Conservation (phyloP, 2,329 filamentous ascomycete species). For the Rhynchosporium graminicola region DNA sequence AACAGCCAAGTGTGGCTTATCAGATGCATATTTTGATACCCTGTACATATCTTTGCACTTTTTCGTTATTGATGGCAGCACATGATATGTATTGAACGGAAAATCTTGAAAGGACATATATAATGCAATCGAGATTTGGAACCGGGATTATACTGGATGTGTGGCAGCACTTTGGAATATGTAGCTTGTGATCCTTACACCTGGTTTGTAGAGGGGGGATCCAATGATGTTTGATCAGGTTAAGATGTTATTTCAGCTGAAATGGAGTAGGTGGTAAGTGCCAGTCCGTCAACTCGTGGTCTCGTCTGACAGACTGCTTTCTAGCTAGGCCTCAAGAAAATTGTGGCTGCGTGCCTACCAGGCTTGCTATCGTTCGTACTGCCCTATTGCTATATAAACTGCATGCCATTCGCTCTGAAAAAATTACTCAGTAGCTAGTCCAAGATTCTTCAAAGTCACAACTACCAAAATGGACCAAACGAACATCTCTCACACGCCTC, state of each 20-base stretch:
- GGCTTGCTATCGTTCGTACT: background rate
- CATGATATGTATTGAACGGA: background rate
- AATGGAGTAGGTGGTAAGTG: background rate
- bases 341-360: slow-evolving; percentile 6
- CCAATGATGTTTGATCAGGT: background rate
- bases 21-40: too few species aligned
- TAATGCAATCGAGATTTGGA: slow-evolving; percentile 1
- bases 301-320: background rate
- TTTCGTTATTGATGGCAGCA: background rate
- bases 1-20: too few species aligned
- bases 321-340: slow-evolving; percentile 6
- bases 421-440: background rate
- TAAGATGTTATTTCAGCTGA: background rate
- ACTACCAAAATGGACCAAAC: slow-evolving; percentile 1
- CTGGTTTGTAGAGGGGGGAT: background rate
- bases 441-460: background rate
- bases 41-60: too few species aligned
- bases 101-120: background rate
- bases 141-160: background rate
- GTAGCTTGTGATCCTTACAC: background rate
- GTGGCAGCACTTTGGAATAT: background rate
- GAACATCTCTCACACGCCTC: background rate
- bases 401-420: too few species aligned
- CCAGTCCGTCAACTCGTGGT: slow-evolving; percentile 1
- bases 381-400: slow-evolving; percentile 5